Base-by-base conservation (phyloP, 345 rosid genomes). In the Dipteronia dyeriana region DNA sequence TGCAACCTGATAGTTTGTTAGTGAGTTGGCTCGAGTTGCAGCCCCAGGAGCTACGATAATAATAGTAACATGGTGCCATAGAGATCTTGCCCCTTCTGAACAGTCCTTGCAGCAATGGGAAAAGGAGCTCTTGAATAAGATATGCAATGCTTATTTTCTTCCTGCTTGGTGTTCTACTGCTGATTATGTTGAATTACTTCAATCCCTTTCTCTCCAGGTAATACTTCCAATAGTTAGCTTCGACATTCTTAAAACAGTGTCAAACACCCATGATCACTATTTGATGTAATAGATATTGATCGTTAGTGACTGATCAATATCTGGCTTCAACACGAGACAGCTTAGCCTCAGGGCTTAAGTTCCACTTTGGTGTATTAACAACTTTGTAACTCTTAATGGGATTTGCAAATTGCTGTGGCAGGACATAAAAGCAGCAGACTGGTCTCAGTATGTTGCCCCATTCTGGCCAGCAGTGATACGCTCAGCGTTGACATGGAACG, bases 31-130 rank as follows among this genome's bases (percentile, higher is more conserved):
- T 31, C 86, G 98, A 57, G 98, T 95, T 13, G 97, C 91, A 8
- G 97, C 97, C 22, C n/a, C 97, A 2, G 98, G 95, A 13, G 95
- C 84, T 66, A 85, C 79, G 16, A 90, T 95, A 54, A 91, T 95
- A 71, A 87, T 95, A 59, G 97, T 93, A 38, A 95, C 98, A 74
- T 91, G 98, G 98, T 95, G 98, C 85, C 98, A 93, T 57, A 86
- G 97, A 85, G 87, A 93, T 78, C 97, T 95, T 34, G 65, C 82
- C 2, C 82, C 84, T 62, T 80, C 84, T 1, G 98, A 95, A 78
- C 87, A 90, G 81, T 71, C 90, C 38, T 71, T 95, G 81, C 89
- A 86, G 76, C 81, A 87, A 8, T 88, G 95, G 98, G 98, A 95
- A 85, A 83, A 85, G 31, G 38, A 87, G 51, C 88, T 87, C 62